Conservation (phyloP, 306 rosid species). For the Vigna reflexopilosa region DNA sequence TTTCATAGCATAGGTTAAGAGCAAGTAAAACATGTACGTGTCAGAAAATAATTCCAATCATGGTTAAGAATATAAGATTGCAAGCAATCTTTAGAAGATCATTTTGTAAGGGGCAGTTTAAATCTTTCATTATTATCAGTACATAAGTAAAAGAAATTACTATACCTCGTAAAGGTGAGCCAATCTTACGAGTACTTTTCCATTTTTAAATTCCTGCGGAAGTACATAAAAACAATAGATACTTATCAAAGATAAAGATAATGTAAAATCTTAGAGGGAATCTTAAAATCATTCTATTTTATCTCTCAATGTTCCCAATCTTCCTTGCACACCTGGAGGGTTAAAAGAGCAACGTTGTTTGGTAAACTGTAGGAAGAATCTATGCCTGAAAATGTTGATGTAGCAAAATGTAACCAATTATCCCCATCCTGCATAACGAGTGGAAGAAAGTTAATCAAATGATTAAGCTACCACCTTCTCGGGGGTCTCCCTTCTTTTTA, state of each 20-base stretch:
- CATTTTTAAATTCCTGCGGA: conserved; percentile 79
- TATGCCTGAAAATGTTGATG: conserved; percentile 59
- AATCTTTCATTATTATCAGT: conserved; percentile 10
- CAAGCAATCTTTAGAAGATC: background rate
- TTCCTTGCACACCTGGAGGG: conserved; percentile 66
- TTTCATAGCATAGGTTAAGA: conserved; percentile 20
- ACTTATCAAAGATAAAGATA: conserved; percentile 13
- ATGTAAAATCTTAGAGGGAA: conserved; percentile 25
- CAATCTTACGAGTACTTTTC: conserved; percentile 78
- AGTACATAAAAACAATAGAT: conserved; percentile 35
- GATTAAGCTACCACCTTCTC: background rate
- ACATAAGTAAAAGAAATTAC: conserved; percentile 41
- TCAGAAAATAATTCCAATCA: background rate
- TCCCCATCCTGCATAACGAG: conserved; percentile 65
- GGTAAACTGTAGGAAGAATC: conserved; percentile 77
- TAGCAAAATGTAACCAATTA: conserved; percentile 50
- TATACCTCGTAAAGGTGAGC: conserved; percentile 87
- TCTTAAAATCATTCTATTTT: conserved; percentile 35
- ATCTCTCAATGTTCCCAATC: conserved; percentile 14
- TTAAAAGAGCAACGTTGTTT: conserved; percentile 70
- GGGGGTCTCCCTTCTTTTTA: conserved; percentile 26
- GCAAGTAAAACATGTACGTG: conserved; percentile 10
- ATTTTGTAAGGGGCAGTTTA: conserved; percentile 8
- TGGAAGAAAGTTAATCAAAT: conserved; percentile 23
- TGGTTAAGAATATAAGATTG: conserved; percentile 17